A percentile compares a stretch with the other conserved stretches of the same genome.
phyloP scores from a whole-genome alignment of 345 rosid species.

The Camelina sativa region DNA sequence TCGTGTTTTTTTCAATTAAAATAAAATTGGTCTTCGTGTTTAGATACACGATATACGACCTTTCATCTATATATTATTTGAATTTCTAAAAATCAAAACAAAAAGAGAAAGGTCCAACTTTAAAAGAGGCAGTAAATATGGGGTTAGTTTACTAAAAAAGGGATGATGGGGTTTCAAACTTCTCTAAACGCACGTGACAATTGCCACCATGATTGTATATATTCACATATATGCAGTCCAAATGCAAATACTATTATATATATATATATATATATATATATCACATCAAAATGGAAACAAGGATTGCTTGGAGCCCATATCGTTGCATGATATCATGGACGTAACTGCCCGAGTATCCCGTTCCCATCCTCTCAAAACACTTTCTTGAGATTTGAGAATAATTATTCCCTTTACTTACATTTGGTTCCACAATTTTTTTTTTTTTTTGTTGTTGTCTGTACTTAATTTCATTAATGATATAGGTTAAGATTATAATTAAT shows the following conservation, averaged over 20 bases:
- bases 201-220: slow-evolving; percentile 12
- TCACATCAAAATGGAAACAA: slow-evolving; percentile 35
- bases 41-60: slow-evolving; percentile 22
- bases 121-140: slow-evolving; percentile 24
- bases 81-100: not conserved
- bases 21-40: not conserved
- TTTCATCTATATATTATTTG: slow-evolving; percentile 8
- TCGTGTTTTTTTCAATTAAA: not conserved
- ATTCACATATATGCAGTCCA: not conserved
- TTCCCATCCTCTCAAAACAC: slow-evolving; percentile 36
- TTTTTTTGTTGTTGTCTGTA: not conserved
- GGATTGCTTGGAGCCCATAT: slow-evolving; percentile 41
- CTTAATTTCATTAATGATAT: not conserved
- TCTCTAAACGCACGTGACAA: slow-evolving; percentile 33
- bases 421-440: not conserved
- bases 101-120: slow-evolving; percentile 2
- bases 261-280: slow-evolving; percentile 35
- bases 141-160: slow-evolving; percentile 31
- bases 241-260: not conserved
- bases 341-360: slow-evolving; percentile 40
- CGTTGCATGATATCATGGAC: slow-evolving; percentile 44
- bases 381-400: not conserved
- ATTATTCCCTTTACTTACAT: slow-evolving; percentile 3
- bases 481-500: slow-evolving; percentile 11
- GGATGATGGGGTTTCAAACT: not conserved